phyloP scores from a whole-genome alignment of 2,329 filamentous ascomycete species.

The Periconia sp. region DNA sequence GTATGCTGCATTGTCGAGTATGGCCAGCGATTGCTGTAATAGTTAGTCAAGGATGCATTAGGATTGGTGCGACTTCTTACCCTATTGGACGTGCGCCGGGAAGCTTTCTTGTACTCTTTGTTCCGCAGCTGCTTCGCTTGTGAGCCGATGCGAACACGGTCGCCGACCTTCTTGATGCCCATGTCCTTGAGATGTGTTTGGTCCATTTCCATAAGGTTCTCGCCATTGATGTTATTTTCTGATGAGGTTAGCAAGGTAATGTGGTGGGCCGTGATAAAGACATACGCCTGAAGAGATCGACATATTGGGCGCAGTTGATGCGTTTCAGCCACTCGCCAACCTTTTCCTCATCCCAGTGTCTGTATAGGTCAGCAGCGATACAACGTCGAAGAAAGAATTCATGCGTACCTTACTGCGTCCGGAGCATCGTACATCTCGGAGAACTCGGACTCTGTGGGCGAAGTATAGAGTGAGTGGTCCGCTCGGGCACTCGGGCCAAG shows the following conservation, averaged over 20 bases:
- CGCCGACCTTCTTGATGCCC: constrained; percentile 97
- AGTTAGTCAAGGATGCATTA: not conserved
- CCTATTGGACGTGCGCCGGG: constrained; percentile 75
- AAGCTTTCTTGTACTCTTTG: constrained; percentile 55
- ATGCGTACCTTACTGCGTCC: constrained; percentile 59
- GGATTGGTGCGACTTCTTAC: constrained; percentile 66
- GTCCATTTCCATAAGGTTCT: constrained; percentile 96
- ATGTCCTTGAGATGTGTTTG: constrained; percentile 96
- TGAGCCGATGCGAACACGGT: constrained; percentile 79
- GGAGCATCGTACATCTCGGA: constrained; percentile 76
- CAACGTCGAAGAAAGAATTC: too few species aligned
- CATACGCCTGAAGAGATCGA: constrained; percentile 78
- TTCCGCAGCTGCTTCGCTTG: constrained; percentile 58
- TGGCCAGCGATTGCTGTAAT: constrained; percentile 78
- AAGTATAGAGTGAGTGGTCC: constrained; percentile 68
- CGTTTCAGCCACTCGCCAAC: constrained; percentile 90
- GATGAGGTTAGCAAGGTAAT: constrained; percentile 24
- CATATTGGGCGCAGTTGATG: constrained; percentile 94
- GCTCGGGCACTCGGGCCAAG: constrained; percentile 39
- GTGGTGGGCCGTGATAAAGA: not conserved
- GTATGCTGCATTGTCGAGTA: constrained; percentile 71
- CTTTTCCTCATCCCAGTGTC: constrained; percentile 84
- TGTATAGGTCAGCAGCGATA: constrained; percentile 36
- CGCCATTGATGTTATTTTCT: constrained; percentile 95
- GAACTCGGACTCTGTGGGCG: constrained; percentile 91